phyloP scores from a whole-genome alignment of 371 early-diverging fungal species.

The Saksenaea vasiformis region DNA sequence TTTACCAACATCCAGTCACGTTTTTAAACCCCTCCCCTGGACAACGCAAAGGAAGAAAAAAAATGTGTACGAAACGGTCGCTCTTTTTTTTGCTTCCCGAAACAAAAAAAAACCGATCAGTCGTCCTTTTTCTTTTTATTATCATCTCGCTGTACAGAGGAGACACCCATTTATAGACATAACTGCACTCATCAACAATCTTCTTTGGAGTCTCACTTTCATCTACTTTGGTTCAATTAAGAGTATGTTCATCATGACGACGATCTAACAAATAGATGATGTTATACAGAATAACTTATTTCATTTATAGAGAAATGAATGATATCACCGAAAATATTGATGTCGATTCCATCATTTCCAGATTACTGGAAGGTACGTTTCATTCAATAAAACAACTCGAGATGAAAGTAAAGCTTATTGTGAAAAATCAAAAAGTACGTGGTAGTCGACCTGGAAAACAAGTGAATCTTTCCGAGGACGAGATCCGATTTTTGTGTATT shows the following conservation, averaged over 20 bases:
- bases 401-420: background rate
- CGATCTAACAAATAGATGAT: too few relatives aligned
- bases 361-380: conserved; percentile 85
- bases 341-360: conserved; percentile 87
- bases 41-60: too few relatives aligned
- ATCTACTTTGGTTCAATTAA: background rate
- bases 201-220: too few relatives aligned
- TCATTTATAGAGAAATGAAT: conserved; percentile 23
- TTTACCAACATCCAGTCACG: too few relatives aligned
- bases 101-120: too few relatives aligned
- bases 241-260: background rate
- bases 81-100: too few relatives aligned
- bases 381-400: background rate
- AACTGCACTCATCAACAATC: too few relatives aligned
- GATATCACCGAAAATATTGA: conserved; percentile 60
- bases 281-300: background rate
- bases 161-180: too few relatives aligned
- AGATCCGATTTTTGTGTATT: conserved; percentile 82
- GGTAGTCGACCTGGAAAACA: conserved; percentile 86
- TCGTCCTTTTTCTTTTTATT: too few relatives aligned
- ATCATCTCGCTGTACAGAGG: too few relatives aligned
- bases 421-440: conserved; percentile 61
- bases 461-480: conserved; percentile 72
- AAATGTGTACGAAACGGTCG: too few relatives aligned
- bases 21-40: too few relatives aligned